These are phyloP conservation scores for Crucihimalaya himalaica DNA, from an alignment of 345 rosid species.

Conservation along the genomic window DNA sequence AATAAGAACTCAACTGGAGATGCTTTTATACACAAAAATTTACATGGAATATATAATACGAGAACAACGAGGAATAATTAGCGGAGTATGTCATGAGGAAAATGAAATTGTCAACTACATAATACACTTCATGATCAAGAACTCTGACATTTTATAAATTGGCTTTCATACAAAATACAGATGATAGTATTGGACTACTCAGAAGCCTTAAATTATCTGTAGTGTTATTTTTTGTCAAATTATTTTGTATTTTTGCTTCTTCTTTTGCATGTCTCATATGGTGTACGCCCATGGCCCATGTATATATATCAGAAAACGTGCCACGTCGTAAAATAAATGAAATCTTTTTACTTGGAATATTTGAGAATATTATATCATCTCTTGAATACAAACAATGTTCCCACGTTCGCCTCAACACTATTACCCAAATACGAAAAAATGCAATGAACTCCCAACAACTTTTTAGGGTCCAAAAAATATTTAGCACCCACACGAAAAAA, in stretches of 20 bases:
- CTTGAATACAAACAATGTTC: background rate
- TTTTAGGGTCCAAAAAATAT: background rate
- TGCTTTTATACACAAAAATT: background rate
- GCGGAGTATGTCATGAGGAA: conserved; percentile 15
- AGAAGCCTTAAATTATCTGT: background rate
- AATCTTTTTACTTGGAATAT: background rate
- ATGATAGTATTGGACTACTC: background rate
- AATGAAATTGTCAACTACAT: conserved; percentile 21
- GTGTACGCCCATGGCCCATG: too few relatives aligned
- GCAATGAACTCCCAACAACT: too few relatives aligned
- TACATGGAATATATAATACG: conserved; percentile 8
- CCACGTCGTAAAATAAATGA: too few relatives aligned
- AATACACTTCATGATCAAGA: background rate
- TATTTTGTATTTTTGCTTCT: background rate
- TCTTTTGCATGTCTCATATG: too few relatives aligned
- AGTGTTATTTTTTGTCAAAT: background rate
- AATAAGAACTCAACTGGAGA: too few relatives aligned
- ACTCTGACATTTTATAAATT: background rate
- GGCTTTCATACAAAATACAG: background rate
- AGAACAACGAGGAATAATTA: background rate
- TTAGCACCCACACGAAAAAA: too few relatives aligned
- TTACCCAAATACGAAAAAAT: background rate
- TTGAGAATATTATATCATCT: background rate
- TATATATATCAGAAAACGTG: too few relatives aligned
- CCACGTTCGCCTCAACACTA: background rate